These are phyloP conservation scores for Vitis vinifera DNA, from an alignment of 164 flowering plant genomes.

Conservation along the genomic window ASM3070453v1 NC_081815.1:16069001-16069500, in stretches of 20 bases:
- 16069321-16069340: conserved; percentile 22
- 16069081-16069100: conserved; percentile 37
- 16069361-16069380: conserved; percentile 24
- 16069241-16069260: conserved; percentile 18
- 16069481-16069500: conserved; percentile 44
- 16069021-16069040: conserved; percentile 31
- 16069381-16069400: conserved; percentile 51
- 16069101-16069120: conserved; percentile 46
- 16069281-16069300: conserved; percentile 30
- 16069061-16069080: conserved; percentile 25
- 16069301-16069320: conserved; percentile 2
- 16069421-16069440: conserved; percentile 43
- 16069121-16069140: conserved; percentile 44
- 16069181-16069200: conserved; percentile 37
- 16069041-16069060: conserved; percentile 29
- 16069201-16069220: conserved; percentile 28
- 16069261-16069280: conserved; percentile 31
- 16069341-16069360: conserved; percentile 34
- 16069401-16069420: conserved; percentile 46
- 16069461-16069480: conserved; percentile 51
- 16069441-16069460: conserved; percentile 31
- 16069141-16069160: background rate
- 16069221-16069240: conserved; percentile 26
- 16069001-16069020: conserved; percentile 35
- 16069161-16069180: conserved; percentile 25